Conservation (phyloP, 2,329 filamentous ascomycete genomes). For the Sporothrix luriei region DNA sequence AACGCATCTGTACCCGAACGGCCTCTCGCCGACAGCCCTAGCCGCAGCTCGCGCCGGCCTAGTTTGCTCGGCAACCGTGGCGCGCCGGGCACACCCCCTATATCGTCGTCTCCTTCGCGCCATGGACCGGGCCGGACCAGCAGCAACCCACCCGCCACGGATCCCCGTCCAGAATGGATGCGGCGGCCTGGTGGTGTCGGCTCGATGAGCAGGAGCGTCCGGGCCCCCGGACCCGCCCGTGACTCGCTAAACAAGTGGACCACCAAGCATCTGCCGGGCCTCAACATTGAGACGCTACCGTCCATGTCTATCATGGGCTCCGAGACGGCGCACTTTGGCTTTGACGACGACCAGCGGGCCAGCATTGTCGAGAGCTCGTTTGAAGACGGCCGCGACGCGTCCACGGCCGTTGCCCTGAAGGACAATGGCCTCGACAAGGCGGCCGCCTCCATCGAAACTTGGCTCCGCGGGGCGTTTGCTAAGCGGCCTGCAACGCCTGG, state of each 20-base stretch:
- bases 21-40: slow-evolving; percentile 42
- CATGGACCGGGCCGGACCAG: slow-evolving; percentile 36
- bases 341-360: slow-evolving; percentile 45
- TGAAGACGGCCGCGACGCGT: slow-evolving; percentile 51
- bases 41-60: slow-evolving; percentile 47
- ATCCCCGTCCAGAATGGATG: slow-evolving; percentile 63
- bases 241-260: slow-evolving; percentile 85
- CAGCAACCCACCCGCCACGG: slow-evolving; percentile 32
- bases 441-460: slow-evolving; percentile 84
- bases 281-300: slow-evolving; percentile 69
- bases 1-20: slow-evolving; percentile 38
- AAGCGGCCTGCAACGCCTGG: slow-evolving; percentile 38
- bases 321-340: slow-evolving; percentile 61
- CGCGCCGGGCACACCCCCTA: slow-evolving; percentile 40
- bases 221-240: slow-evolving; percentile 76
- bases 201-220: slow-evolving; percentile 70
- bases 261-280: slow-evolving; percentile 76
- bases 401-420: slow-evolving; percentile 45
- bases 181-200: slow-evolving; percentile 86
- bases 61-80: slow-evolving; percentile 48
- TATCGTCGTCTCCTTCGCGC: slow-evolving; percentile 44
- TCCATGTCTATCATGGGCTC: slow-evolving; percentile 67
- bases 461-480: slow-evolving; percentile 79
- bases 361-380: slow-evolving; percentile 55
- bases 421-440: slow-evolving; percentile 73